Conservation (phyloP, 2,329 filamentous ascomycete genomes). For the Aaosphaeria pasadenensis region DNA sequence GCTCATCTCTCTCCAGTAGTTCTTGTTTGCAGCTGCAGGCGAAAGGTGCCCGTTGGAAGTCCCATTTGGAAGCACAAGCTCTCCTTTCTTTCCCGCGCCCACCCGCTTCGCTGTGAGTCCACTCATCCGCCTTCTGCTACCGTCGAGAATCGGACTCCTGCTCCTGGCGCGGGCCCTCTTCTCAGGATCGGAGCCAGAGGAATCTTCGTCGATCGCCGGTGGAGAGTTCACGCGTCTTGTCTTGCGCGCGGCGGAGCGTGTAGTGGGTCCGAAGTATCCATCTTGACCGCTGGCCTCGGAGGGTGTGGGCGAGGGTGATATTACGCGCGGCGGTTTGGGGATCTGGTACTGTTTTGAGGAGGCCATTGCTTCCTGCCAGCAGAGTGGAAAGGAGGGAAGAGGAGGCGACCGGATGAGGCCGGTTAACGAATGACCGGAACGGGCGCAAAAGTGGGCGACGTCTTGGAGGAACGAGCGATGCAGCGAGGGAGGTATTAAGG, state of each 20-base stretch:
- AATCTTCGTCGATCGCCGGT: slow-evolving; percentile 60
- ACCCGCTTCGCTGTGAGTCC: slow-evolving; percentile 52
- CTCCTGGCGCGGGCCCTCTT: slow-evolving; percentile 66
- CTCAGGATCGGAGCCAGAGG: slow-evolving; percentile 54
- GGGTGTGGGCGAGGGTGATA: slow-evolving; percentile 74
- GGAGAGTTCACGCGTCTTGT: slow-evolving; percentile 58
- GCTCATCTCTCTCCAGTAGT: slow-evolving; percentile 84
- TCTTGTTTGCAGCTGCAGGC: slow-evolving; percentile 61
- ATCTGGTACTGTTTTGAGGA: slow-evolving; percentile 56
- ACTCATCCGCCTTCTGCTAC: slow-evolving; percentile 48
- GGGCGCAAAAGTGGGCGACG: slow-evolving; percentile 23
- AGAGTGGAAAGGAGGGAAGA: slow-evolving; percentile 56
- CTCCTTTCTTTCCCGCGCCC: slow-evolving; percentile 33
- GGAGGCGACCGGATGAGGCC: slow-evolving; percentile 57
- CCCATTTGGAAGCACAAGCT: slow-evolving; percentile 40
- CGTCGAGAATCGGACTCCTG: slow-evolving; percentile 59
- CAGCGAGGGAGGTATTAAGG: slow-evolving; percentile 8
- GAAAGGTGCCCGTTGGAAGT: slow-evolving; percentile 67
- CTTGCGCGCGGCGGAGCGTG: slow-evolving; percentile 69
- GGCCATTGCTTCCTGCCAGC: slow-evolving; percentile 39
- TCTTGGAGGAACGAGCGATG: slow-evolving; percentile 13
- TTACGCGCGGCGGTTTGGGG: slow-evolving; percentile 80
- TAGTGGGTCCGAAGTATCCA: slow-evolving; percentile 70
- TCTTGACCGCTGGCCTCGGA: slow-evolving; percentile 48
- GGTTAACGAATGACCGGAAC: slow-evolving; percentile 42